phyloP scores from a whole-genome alignment of 192 early-diverging fungal genomes.

The Podila epicladia region DNA sequence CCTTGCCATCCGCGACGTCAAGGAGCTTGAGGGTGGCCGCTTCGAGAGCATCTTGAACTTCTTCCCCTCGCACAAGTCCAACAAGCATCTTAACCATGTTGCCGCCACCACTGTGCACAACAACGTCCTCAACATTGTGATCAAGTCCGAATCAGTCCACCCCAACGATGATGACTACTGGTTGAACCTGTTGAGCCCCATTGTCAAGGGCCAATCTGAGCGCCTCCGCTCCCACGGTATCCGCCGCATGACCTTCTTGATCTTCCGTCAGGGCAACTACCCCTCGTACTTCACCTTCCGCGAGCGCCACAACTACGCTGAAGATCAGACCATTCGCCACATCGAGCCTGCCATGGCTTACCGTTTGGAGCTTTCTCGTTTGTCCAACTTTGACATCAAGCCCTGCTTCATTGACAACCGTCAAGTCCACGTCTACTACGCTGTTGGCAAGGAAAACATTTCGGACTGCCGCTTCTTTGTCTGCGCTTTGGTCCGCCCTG shows the following conservation, averaged over 20 bases:
- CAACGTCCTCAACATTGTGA: slow-evolving; percentile 88
- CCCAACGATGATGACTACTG: slow-evolving; percentile 78
- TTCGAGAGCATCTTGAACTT: slow-evolving; percentile 67
- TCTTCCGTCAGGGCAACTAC: slow-evolving; percentile 84
- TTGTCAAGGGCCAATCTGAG: slow-evolving; percentile 67
- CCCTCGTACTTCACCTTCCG: slow-evolving; percentile 98
- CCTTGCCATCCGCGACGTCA: slow-evolving; percentile 74
- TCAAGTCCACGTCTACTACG: slow-evolving; percentile 97
- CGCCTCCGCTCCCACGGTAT: slow-evolving; percentile 80
- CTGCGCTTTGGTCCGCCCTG: slow-evolving; percentile 94
- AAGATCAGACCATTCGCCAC: slow-evolving; percentile 96
- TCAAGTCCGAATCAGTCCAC: slow-evolving; percentile 70
- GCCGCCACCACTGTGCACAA: slow-evolving; percentile 52
- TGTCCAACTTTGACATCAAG: slow-evolving; percentile 96
- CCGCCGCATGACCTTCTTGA: slow-evolving; percentile 90
- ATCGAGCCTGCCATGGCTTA: slow-evolving; percentile 99
- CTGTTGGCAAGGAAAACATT: slow-evolving; percentile 92
- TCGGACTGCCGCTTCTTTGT: slow-evolving; percentile 98
- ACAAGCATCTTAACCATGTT: slow-evolving; percentile 39
- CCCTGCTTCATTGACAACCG: slow-evolving; percentile 95
- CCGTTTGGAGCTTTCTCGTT: slow-evolving; percentile 91
- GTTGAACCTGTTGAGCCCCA: slow-evolving; percentile 62
- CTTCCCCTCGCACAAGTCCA: slow-evolving; percentile 60
- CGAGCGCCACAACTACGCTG: slow-evolving; percentile 81
- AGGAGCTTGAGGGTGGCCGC: slow-evolving; percentile 71